Conservation (phyloP, 768 basidiomycete genomes). For the Boletus tomentosulus region DNA sequence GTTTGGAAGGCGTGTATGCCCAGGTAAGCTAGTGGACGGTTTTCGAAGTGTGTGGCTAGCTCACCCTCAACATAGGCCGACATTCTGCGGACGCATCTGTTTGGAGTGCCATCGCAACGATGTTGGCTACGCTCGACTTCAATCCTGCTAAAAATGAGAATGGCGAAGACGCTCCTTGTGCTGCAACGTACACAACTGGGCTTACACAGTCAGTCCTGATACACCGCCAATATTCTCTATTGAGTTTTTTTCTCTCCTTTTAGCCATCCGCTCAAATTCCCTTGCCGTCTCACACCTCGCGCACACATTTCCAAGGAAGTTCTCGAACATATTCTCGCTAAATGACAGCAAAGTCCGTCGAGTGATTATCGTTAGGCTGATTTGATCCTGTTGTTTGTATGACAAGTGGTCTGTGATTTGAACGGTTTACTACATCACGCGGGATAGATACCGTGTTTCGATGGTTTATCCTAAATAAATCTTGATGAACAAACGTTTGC, state of each 20-base stretch:
- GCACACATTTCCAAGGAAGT: slow-evolving; percentile 1
- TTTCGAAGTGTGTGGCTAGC: not conserved
- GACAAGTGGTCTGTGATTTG: not conserved
- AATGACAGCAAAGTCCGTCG: not conserved
- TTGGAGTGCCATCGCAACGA: slow-evolving; percentile 6
- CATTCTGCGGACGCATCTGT: slow-evolving; percentile 4
- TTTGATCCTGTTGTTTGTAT: not conserved
- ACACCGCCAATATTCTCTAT: too few relatives aligned
- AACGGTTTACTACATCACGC: not conserved
- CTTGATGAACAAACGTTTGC: too few relatives aligned
- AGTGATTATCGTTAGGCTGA: not conserved
- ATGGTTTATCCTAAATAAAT: too few relatives aligned
- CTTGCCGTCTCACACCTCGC: slow-evolving; percentile 8
- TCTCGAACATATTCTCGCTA: not conserved
- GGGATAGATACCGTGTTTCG: not conserved
- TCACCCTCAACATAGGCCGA: not conserved
- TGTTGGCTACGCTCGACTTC: slow-evolving; percentile 4
- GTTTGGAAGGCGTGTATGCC: slow-evolving; percentile 7
- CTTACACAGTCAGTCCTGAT: not conserved
- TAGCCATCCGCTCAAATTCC: slow-evolving; percentile 4
- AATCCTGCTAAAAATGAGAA: not conserved
- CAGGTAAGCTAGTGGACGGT: not conserved
- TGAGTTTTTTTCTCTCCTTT: not conserved
- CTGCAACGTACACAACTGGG: slow-evolving; percentile 3
- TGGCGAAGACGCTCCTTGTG: slow-evolving; percentile 2